Conservation (phyloP, 768 basidiomycete genomes). For the Agrocybe praecox region DNA sequence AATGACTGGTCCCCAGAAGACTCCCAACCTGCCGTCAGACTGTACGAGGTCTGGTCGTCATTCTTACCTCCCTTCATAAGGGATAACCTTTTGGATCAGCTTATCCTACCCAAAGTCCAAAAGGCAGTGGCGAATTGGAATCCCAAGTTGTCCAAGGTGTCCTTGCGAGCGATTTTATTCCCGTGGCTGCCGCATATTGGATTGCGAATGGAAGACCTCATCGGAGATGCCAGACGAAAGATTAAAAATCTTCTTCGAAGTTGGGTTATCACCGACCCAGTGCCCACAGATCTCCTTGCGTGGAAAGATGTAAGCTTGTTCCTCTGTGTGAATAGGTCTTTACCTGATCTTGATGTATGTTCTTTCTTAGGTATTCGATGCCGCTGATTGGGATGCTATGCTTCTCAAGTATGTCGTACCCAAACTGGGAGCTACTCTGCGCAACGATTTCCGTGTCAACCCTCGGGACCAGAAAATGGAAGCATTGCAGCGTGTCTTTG, state of each 20-base stretch:
- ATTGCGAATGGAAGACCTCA: slow-evolving; percentile 76
- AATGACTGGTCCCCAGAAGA: slow-evolving; percentile 88
- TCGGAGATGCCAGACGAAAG: slow-evolving; percentile 87
- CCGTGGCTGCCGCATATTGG: slow-evolving; percentile 96
- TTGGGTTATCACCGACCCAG: slow-evolving; percentile 73
- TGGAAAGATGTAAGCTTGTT: slow-evolving; percentile 77
- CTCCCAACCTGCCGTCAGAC: slow-evolving; percentile 73
- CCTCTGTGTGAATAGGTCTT: not conserved
- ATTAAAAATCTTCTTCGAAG: slow-evolving; percentile 75
- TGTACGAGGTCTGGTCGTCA: slow-evolving; percentile 88
- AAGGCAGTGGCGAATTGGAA: slow-evolving; percentile 87
- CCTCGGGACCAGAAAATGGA: slow-evolving; percentile 89
- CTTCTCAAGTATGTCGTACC: slow-evolving; percentile 91
- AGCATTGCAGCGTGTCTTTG: slow-evolving; percentile 74
- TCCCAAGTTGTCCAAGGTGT: slow-evolving; percentile 52
- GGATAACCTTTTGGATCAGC: slow-evolving; percentile 95
- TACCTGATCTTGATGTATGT: not conserved
- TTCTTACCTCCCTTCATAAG: slow-evolving; percentile 89
- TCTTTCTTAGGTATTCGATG: slow-evolving; percentile 65
- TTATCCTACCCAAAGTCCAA: slow-evolving; percentile 91
- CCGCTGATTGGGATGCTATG: slow-evolving; percentile 88
- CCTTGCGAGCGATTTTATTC: slow-evolving; percentile 84
- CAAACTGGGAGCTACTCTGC: slow-evolving; percentile 80
- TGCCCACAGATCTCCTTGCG: slow-evolving; percentile 72
- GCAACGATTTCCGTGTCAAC: slow-evolving; percentile 88